These are phyloP conservation scores for Aureobasidium sp. DNA, from an alignment of 2,329 filamentous ascomycete genomes.

Conservation along the genomic window DNA sequence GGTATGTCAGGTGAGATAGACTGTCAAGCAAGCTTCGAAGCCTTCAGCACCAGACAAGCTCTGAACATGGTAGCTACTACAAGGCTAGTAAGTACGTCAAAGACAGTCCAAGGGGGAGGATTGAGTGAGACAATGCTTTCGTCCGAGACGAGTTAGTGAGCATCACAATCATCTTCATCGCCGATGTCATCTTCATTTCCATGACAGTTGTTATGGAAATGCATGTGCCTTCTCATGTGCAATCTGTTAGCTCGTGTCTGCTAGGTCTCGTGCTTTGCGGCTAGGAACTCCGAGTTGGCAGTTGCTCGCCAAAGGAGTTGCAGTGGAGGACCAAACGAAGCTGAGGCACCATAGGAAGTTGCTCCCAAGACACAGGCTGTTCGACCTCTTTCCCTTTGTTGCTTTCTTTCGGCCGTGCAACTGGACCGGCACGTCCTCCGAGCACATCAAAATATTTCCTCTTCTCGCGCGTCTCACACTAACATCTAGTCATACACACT, in stretches of 20 bases:
- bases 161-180: too few species aligned
- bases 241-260: background rate
- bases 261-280: background rate
- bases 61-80: too few species aligned
- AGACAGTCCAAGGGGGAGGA: too few species aligned
- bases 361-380: background rate
- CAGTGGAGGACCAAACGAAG: background rate
- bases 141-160: too few species aligned
- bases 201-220: too few species aligned
- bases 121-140: too few species aligned
- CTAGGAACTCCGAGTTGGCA: background rate
- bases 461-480: too few species aligned
- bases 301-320: background rate
- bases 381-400: background rate
- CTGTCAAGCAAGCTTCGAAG: too few species aligned
- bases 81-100: too few species aligned
- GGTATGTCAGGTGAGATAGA: too few species aligned
- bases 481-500: background rate
- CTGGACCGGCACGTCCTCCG: background rate
- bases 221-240: background rate
- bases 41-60: too few species aligned
- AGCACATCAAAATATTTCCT: background rate
- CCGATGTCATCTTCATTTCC: too few species aligned
- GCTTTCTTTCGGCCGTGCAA: background rate
- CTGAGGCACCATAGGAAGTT: background rate